phyloP scores from a whole-genome alignment of 768 basidiomycete species.

The Phlebiopsis gigantea region DNA sequence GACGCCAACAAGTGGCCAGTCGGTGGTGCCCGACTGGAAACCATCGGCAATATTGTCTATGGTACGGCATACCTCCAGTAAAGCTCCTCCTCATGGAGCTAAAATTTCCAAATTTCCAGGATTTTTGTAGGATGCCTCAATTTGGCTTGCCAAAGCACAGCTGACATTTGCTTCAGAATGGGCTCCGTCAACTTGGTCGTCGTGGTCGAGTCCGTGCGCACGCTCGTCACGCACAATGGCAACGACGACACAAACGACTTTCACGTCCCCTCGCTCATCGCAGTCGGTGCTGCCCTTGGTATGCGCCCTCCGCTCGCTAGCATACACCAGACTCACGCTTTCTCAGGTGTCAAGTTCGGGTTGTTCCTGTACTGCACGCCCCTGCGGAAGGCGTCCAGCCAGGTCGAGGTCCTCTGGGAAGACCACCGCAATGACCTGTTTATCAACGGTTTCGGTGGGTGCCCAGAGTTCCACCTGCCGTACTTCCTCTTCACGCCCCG shows the following conservation, averaged over 20 bases:
- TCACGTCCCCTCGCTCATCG: conserved; percentile 77
- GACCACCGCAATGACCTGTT: conserved; percentile 94
- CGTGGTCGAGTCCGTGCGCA: conserved; percentile 79
- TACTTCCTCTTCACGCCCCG: not conserved
- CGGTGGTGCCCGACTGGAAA: conserved; percentile 84
- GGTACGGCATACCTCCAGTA: conserved; percentile 46
- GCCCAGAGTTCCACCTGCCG: not conserved
- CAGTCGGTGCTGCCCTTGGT: conserved; percentile 83
- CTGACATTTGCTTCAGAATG: conserved; percentile 51
- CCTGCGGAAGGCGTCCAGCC: conserved; percentile 76
- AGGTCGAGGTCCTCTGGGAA: conserved; percentile 94
- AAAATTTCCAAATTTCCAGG: no score
- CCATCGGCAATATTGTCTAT: conserved; percentile 85
- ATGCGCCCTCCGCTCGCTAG: conserved; percentile 14
- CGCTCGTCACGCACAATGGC: conserved; percentile 53
- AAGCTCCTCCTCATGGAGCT: no score
- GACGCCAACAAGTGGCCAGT: conserved; percentile 90
- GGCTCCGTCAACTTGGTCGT: conserved; percentile 87
- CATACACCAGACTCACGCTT: not conserved
- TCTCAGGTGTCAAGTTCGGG: conserved; percentile 69
- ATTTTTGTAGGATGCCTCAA: no score
- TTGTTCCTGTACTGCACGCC: conserved; percentile 87
- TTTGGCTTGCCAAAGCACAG: not conserved
- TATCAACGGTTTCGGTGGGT: conserved; percentile 70
- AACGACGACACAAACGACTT: conserved; percentile 55